Evolutionary conservation across 1,139 yeast species (phyloP), one percentile per base, ranked within the genome.

Genomic region (Taphrina pruni): DNA sequence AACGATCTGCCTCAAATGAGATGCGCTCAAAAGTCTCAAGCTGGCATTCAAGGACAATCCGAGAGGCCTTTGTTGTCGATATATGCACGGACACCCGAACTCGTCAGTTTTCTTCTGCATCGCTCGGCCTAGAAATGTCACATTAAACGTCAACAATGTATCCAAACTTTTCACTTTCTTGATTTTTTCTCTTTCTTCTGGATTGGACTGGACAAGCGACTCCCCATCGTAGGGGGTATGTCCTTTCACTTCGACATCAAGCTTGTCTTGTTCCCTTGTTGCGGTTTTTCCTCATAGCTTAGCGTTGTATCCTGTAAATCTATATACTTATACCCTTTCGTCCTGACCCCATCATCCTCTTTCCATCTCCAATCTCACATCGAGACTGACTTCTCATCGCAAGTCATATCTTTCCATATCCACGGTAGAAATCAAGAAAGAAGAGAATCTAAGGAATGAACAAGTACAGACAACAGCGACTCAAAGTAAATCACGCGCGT

Each of bases 111-210:
- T 2, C 20, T 14, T 11, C 20, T 45, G 32, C 32, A 26, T 26
- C 32, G 32, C 4, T 26, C 32, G 32, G 32, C 32, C 32, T 26
- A 26, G 2, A n/a, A 45, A 45, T 45, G 48, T 45, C 48, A 45
- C 48, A 45, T 45, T 45, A 14, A 45, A n/a, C 5, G 48, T 45
- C 48, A 45, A 45, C 20, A 45, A 45, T 45, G 48, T 45, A 4
- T 45, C 48, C 48, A 39, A 26, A 2, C 32, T 4, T 26, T 26
- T 26, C 17, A 17, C 17, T 39, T 39, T 2, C 43, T 6, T 39
- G 43, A 39, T 1, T 11, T 11, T 39, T 39, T 14, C 14, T 9
- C 6, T 11, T 39, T 14, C 43, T 39, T 39, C 6, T 14, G 6
- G 14, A 39, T 14, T 11, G 14, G 14, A 26, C 32, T 26, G 32